These are phyloP conservation scores for Filobasidium floriforme DNA, from an alignment of 768 basidiomycete species.

Conservation along the genomic window DNA sequence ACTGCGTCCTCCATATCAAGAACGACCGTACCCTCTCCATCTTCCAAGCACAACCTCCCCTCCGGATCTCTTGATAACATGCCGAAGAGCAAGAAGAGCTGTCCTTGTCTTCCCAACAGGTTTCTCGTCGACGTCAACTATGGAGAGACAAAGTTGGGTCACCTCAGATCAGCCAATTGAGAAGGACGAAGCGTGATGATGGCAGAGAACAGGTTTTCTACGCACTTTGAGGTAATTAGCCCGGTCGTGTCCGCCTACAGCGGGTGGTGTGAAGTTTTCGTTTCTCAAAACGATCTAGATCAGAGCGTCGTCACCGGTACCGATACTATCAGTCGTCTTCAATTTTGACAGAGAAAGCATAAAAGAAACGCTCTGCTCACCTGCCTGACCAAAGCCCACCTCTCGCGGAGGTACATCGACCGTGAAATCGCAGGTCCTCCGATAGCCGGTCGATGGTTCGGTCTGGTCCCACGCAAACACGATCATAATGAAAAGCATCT, in stretches of 20 bases:
- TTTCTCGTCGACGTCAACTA: slow-evolving; percentile 95
- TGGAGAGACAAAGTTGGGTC: background rate
- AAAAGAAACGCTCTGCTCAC: slow-evolving; percentile 23
- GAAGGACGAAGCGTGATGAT: too few species aligned
- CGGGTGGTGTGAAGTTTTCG: slow-evolving; percentile 96
- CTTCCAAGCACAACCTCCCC: slow-evolving; percentile 83
- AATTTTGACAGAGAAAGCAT: too few species aligned
- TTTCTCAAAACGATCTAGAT: slow-evolving; percentile 74
- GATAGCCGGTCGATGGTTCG: slow-evolving; percentile 59
- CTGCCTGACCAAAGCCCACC: slow-evolving; percentile 85
- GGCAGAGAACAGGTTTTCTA: too few species aligned
- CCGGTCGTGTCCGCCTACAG: slow-evolving; percentile 77
- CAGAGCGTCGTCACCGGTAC: too few species aligned
- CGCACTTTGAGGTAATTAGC: slow-evolving; percentile 79
- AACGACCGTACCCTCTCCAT: slow-evolving; percentile 80
- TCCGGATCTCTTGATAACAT: slow-evolving; percentile 86
- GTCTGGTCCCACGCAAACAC: slow-evolving; percentile 1
- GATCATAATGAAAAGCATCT: background rate
- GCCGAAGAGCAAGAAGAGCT: slow-evolving; percentile 85
- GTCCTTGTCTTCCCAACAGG: slow-evolving; percentile 77
- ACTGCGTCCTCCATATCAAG: slow-evolving; percentile 84
- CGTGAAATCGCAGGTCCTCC: slow-evolving; percentile 78
- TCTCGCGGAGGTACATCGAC: slow-evolving; percentile 68
- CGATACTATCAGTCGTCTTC: too few species aligned
- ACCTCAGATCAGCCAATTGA: background rate